Evolutionary conservation across 116 monocot genomes (phyloP).

Genomic region (Trichopus zeylanicus): DNA sequence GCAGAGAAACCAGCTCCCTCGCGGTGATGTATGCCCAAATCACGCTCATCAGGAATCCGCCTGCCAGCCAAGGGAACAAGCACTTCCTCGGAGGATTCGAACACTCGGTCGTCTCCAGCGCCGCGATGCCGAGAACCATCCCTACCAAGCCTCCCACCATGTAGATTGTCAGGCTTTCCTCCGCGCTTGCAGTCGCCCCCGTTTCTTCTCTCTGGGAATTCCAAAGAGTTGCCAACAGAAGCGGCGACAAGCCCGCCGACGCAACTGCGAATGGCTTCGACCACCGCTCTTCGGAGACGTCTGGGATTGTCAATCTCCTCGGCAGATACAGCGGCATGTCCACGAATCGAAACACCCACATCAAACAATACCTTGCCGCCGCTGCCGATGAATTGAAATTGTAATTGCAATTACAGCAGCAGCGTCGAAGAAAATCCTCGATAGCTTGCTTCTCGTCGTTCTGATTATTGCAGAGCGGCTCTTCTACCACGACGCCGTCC

Average conservation of each 20-base stretch:
- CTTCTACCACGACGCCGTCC: too few relatives aligned
- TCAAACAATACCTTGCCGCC: too few relatives aligned
- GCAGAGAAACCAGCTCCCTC: slow-evolving; percentile 32
- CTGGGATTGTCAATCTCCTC: slow-evolving; percentile 42
- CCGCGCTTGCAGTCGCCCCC: neutral
- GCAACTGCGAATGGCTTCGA: slow-evolving; percentile 33
- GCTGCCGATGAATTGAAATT: too few relatives aligned
- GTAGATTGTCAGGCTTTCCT: slow-evolving; percentile 7
- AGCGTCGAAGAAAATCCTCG: too few relatives aligned
- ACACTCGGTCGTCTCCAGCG: slow-evolving; percentile 19
- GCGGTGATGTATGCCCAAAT: slow-evolving; percentile 45
- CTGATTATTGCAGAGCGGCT: too few relatives aligned
- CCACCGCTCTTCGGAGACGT: slow-evolving; percentile 33
- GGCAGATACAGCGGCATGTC: slow-evolving; percentile 45
- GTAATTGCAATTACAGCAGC: too few relatives aligned
- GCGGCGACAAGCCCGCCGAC: slow-evolving; percentile 28
- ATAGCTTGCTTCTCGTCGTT: too few relatives aligned
- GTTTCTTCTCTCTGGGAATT: slow-evolving; percentile 15
- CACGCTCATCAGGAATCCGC: slow-evolving; percentile 53
- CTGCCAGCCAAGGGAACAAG: slow-evolving; percentile 28
- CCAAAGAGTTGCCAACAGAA: slow-evolving; percentile 32
- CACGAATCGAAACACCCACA: too few relatives aligned
- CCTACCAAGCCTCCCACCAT: slow-evolving; percentile 11
- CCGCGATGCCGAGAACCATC: slow-evolving; percentile 13
- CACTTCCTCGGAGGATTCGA: slow-evolving; percentile 18